phyloP scores from a whole-genome alignment of 495 filamentous ascomycete species.

The Lophiotrema nucula region DNA sequence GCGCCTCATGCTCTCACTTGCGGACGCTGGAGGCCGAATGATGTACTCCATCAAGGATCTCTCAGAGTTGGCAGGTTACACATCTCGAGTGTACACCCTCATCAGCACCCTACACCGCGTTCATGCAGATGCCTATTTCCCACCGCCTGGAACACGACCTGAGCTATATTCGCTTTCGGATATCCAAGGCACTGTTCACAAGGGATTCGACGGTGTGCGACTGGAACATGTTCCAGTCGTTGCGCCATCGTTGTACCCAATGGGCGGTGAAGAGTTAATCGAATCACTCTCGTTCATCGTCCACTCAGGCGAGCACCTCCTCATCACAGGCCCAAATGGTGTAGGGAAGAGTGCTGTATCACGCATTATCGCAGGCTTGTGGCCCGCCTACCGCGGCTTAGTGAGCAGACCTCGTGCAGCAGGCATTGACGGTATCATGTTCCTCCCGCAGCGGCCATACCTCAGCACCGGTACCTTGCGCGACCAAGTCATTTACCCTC shows the following conservation, averaged over 20 bases:
- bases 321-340: slow-evolving; percentile 94
- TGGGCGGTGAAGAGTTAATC: slow-evolving; percentile 86
- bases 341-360: slow-evolving; percentile 90
- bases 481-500: slow-evolving; percentile 97
- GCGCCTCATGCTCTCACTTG: slow-evolving; percentile 94
- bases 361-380: slow-evolving; percentile 86
- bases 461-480: slow-evolving; percentile 90
- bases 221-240: slow-evolving; percentile 93
- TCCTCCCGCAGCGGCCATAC: slow-evolving; percentile 92
- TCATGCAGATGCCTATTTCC: slow-evolving; percentile 83
- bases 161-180: slow-evolving; percentile 87
- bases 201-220: slow-evolving; percentile 89
- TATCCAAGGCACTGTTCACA: slow-evolving; percentile 87
- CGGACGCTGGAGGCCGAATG: slow-evolving; percentile 94
- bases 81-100: slow-evolving; percentile 90
- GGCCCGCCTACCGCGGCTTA: slow-evolving; percentile 92
- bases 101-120: slow-evolving; percentile 93
- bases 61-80: slow-evolving; percentile 91
- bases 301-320: slow-evolving; percentile 82
- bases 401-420: slow-evolving; percentile 78
- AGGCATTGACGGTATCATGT: slow-evolving; percentile 93
- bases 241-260: slow-evolving; percentile 77
- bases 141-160: slow-evolving; percentile 61
- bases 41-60: slow-evolving; percentile 99
- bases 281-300: slow-evolving; percentile 85